Conservation (phyloP, 2,329 filamentous ascomycete species). For the Aspergillus sp. region DNA sequence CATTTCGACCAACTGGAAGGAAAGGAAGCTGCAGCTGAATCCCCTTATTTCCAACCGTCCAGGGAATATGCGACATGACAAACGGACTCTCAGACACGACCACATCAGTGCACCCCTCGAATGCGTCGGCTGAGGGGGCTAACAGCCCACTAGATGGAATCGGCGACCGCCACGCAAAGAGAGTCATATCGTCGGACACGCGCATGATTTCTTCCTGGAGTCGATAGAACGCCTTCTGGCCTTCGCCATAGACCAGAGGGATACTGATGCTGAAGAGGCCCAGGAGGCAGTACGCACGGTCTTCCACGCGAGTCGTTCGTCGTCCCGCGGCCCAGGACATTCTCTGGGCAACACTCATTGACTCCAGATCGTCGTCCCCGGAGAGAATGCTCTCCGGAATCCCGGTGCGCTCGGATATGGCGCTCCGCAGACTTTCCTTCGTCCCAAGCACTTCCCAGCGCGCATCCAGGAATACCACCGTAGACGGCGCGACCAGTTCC, state of each 20-base stretch:
- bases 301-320: constrained; percentile 35
- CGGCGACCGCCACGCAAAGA: constrained; percentile 10
- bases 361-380: neutral
- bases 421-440: neutral
- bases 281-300: constrained; percentile 46
- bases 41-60: neutral
- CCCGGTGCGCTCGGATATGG: neutral
- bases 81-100: neutral
- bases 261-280: constrained; percentile 47
- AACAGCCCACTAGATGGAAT: neutral
- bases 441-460: neutral
- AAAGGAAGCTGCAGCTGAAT: neutral
- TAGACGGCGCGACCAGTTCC: neutral
- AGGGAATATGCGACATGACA: neutral
- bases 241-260: constrained; percentile 44
- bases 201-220: constrained; percentile 17
- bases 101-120: neutral
- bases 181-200: constrained; percentile 11
- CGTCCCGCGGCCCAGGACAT: constrained; percentile 42
- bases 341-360: constrained; percentile 29
- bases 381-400: neutral
- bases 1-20: neutral
- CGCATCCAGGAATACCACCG: neutral
- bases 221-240: constrained; percentile 21
- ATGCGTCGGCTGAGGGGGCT: neutral